Evolutionary conservation across 164 flowering plant species (phyloP), one percentile per base, ranked within the genome.

Genomic region (grape (Vitis vinifera)): DNA sequence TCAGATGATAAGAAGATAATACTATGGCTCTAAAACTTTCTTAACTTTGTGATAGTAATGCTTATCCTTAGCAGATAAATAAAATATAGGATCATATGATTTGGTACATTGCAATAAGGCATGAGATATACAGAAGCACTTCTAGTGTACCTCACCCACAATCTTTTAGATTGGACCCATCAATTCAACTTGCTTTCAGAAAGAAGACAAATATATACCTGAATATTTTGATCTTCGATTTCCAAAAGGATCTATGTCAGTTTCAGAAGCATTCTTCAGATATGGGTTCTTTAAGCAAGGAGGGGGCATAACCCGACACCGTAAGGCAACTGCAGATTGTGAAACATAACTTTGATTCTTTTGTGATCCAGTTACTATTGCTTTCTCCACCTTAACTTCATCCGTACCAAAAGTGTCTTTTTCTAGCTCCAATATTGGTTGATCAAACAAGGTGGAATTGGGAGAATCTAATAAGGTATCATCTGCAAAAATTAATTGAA

Each of bases 221-320:
- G 87, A 83, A 78, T 88, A 84, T 77, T 90, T 93, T 62, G 86
- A 80, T 81, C 94, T 85, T 62, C 71, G 90, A 69, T 82, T 83
- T 49, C 86, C 90, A 76, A 88, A 81, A 69, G 87, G 90, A 81
- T 91, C 94, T 19, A 71, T 52, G 68, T 83, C 88, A 51, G 70
- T 62, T 59, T 67, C 88, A 52, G 77, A 77, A 68, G 79, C 66
- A 73, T 77, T 86, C 74, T 63, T 84, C 65, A 85, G 17, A 76
- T 91, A 95, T 19, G 98, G 99, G 70, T 95, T 95, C 75, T 74
- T 85, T 55, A 95, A 76, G 81, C 99, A 95, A 63, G 94, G 92
- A 61, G 99, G 99, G 64, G 99, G 98, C 89, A 90, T 85, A 47
- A 88, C 97, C 44, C 91, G 87, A 64, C 89, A 93, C 55, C 98